Evolutionary conservation across 306 rosid genomes (phyloP).

Genomic region (Prunus mongolica): DNA sequence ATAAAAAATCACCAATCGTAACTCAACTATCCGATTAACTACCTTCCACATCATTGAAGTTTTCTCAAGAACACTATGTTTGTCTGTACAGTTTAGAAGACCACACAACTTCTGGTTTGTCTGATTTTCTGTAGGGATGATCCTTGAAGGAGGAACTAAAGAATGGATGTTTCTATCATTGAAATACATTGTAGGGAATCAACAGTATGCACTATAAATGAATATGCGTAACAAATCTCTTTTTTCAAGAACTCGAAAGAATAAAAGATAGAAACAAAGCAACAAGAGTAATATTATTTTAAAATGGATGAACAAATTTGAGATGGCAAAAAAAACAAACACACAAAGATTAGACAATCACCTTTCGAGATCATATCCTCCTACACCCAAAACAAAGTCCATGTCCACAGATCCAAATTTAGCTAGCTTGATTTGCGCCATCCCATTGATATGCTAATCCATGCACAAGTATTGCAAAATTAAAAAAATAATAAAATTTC

Average conservation of each 20-base stretch:
- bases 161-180: neutral
- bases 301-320: neutral
- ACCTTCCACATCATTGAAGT: no score
- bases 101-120: no score
- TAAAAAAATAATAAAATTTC: neutral
- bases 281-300: no score
- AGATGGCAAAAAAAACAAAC: neutral
- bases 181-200: no score
- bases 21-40: no score
- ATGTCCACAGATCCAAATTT: slow-evolving; percentile 83
- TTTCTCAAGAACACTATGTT: no score
- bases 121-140: no score
- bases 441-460: slow-evolving; percentile 78
- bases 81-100: neutral
- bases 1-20: no score
- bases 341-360: slow-evolving; percentile 21
- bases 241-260: neutral
- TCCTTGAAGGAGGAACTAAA: neutral
- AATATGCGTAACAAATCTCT: neutral
- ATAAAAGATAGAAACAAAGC: neutral
- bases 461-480: slow-evolving; percentile 5
- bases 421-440: slow-evolving; percentile 79
- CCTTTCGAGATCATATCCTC: slow-evolving; percentile 94
- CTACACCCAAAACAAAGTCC: slow-evolving; percentile 89
- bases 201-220: no score